Conservation (phyloP, 2,329 filamentous ascomycete genomes). For the Paraconiothyrium brasiliense region DNA sequence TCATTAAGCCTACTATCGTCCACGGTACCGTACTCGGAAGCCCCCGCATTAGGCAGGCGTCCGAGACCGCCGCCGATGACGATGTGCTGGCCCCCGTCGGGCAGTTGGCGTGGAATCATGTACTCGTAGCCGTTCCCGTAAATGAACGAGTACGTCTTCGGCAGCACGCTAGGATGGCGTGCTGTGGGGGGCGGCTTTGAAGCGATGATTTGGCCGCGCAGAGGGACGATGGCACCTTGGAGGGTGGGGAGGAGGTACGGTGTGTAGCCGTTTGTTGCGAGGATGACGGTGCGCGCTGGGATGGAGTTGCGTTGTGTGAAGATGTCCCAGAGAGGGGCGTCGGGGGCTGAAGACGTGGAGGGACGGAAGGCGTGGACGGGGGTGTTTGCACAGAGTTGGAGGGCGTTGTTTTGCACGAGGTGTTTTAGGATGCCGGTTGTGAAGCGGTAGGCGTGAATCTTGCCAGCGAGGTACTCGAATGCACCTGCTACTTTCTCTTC, state of each 20-base stretch:
- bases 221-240: constrained; percentile 53
- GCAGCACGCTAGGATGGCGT: constrained; percentile 52
- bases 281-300: constrained; percentile 28
- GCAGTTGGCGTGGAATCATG: constrained; percentile 65
- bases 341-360: not conserved
- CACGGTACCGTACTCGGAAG: constrained; percentile 63
- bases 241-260: constrained; percentile 43
- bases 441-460: constrained; percentile 46
- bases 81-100: constrained; percentile 58
- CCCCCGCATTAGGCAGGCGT: constrained; percentile 53
- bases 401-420: constrained; percentile 37
- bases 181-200: constrained; percentile 48
- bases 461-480: constrained; percentile 45
- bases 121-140: constrained; percentile 72
- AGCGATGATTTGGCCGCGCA: constrained; percentile 53
- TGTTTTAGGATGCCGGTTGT: constrained; percentile 35
- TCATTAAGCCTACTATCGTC: constrained; percentile 64
- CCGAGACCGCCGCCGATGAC: constrained; percentile 69
- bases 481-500: constrained; percentile 37
- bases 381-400: constrained; percentile 41
- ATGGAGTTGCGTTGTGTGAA: constrained; percentile 31
- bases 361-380: constrained; percentile 34
- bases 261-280: constrained; percentile 51
- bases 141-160: constrained; percentile 69
- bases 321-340: constrained; percentile 19